Evolutionary conservation across 2,329 filamentous ascomycete genomes (phyloP).

Genomic region (Nigrospora osmanthi): DNA sequence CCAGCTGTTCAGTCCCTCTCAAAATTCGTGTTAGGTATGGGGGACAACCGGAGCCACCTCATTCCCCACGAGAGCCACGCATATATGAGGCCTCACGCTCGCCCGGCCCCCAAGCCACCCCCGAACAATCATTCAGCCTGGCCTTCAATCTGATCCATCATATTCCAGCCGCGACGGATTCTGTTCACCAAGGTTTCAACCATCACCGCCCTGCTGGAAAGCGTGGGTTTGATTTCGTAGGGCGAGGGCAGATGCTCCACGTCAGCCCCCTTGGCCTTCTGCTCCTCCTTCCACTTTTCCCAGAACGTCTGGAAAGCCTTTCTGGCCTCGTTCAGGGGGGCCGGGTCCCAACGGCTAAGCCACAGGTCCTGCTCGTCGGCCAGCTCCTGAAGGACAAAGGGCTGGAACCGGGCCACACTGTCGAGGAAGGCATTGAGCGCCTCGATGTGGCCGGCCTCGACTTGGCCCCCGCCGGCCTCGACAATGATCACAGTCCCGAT

Average conservation of each 20-base stretch:
- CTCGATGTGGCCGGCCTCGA: slow-evolving; percentile 3
- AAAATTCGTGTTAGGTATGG: no score
- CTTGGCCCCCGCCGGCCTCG: not conserved
- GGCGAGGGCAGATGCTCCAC: not conserved
- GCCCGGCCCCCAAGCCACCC: no score
- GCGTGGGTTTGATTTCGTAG: not conserved
- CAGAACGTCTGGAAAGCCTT: slow-evolving; percentile 5
- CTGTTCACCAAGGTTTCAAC: not conserved
- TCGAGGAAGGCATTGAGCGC: slow-evolving; percentile 4
- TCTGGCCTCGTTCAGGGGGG: not conserved
- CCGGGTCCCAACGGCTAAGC: not conserved
- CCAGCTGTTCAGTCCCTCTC: no score
- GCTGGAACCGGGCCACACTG: not conserved
- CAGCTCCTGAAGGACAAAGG: not conserved
- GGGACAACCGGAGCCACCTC: no score
- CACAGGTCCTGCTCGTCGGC: not conserved
- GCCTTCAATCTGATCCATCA: not conserved
- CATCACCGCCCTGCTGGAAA: not conserved
- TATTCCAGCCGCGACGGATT: not conserved
- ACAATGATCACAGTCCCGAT: slow-evolving; percentile 3
- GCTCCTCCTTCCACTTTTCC: slow-evolving; percentile 1
- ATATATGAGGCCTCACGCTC: no score
- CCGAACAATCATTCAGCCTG: no score
- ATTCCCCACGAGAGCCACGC: no score
- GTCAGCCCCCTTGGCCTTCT: not conserved